Base-by-base conservation (phyloP, 2,329 filamentous ascomycete genomes). In the Hyphodiscus sp. region DNA sequence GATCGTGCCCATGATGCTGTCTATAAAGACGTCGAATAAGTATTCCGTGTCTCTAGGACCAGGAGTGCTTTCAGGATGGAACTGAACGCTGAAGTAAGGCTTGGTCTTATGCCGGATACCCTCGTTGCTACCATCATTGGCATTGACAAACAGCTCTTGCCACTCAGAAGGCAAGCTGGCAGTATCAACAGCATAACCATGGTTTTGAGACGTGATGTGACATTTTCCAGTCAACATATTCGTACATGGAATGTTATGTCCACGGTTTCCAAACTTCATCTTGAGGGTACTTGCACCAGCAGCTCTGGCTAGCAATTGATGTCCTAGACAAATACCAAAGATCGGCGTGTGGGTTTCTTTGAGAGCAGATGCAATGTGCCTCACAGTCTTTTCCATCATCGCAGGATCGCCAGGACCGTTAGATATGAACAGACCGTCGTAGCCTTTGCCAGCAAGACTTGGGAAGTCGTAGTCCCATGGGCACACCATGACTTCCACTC, bases 201-300 rank as follows among this genome's bases (percentile, higher is more conserved):
- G 94, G 73, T 99, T 99, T 73, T 99, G 94, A 10, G 94, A 97
- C 42, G 94, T 99, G 69, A 99, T 99, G 74, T 99, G 92, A 71
- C 94, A 99, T 74, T 91, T 91, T 64, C 94, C 94, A 45, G 92
- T 95, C 61, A 97, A 78, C 80, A 96, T 81, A 74, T 88, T 96
- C 11, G 92, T 97, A 78, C 91, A 96, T 45, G 94, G 94, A 67
- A 99, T 97, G 75, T 99, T 99, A 78, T 95, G 90, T 44, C 92
- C 94, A 67, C 94, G 89, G 76, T 99, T 99, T 75, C 94, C 94
- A 67, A 96, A 99, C 80, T 97, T 97, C 90, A 99, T 95, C 79
- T 99, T 99, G 66, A 80, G 73, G 0, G 94, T 97, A 46, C 78
- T 78, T 46, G 91, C 92, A 52, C 92, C 92, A 30, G 91, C 84